Percentiles rank a stretch among this genome's conserved stretches.
These are phyloP conservation scores for Prunus fruticosa DNA, from an alignment of 306 rosid genomes.

Conservation along the genomic window DNA sequence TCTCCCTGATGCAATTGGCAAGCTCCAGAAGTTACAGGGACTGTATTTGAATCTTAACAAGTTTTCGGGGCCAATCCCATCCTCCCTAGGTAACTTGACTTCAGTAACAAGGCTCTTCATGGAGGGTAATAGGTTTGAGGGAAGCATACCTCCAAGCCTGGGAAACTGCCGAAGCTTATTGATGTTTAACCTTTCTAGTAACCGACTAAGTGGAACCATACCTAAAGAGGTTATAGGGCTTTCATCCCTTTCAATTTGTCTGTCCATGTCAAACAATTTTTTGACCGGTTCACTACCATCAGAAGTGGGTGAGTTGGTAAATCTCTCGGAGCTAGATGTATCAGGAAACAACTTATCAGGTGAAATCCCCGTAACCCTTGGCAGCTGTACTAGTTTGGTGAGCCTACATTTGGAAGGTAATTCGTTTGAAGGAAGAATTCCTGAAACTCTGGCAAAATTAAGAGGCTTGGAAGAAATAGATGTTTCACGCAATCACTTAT, in stretches of 20 bases:
- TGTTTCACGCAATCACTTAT: constrained; percentile 32
- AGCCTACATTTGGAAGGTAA: constrained; percentile 22
- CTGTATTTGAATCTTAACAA: constrained; percentile 8
- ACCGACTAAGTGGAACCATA: constrained; percentile 30
- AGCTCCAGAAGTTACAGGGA: constrained; percentile 2
- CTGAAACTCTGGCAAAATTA: constrained; percentile 9
- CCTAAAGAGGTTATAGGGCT: constrained; percentile 27
- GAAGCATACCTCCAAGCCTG: constrained; percentile 28
- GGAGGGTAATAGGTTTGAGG: constrained; percentile 22
- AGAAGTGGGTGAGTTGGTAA: constrained; percentile 27
- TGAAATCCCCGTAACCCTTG: constrained; percentile 23
- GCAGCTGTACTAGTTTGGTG: constrained; percentile 20
- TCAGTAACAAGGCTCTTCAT: constrained; percentile 5
- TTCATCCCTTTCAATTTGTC: constrained; percentile 23
- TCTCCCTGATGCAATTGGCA: constrained; percentile 31
- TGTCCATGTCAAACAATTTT: constrained; percentile 22
- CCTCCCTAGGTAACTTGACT: constrained; percentile 32
- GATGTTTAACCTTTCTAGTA: constrained; percentile 14
- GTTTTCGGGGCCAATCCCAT: constrained; percentile 23
- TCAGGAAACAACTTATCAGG: constrained; percentile 33
- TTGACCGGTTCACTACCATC: constrained; percentile 29
- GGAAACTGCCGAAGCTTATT: constrained; percentile 26
- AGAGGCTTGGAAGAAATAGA: constrained; percentile 27
- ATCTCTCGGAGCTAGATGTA: constrained; percentile 18
- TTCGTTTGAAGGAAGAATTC: constrained; percentile 28